phyloP scores from a whole-genome alignment of 305 asterid genomes.

The Striga hermonthica region DNA sequence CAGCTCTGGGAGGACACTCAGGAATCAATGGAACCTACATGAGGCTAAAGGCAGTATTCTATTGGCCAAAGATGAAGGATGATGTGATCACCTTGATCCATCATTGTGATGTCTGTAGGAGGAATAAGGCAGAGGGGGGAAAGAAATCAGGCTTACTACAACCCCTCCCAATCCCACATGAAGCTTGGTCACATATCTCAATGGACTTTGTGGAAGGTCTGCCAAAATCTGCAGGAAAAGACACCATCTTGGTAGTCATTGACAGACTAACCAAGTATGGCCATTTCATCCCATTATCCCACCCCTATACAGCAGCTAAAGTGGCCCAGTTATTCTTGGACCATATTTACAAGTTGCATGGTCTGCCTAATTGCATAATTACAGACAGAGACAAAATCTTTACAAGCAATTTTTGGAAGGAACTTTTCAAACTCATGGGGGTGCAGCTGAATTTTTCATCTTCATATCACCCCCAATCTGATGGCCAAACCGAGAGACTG shows the following conservation, averaged over 20 bases:
- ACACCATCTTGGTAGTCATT: no score
- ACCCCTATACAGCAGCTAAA: no score
- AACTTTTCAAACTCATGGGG: background rate
- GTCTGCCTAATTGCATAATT: background rate
- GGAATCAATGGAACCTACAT: no score
- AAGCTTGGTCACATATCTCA: background rate
- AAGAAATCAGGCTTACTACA: background rate
- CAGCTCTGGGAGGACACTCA: background rate
- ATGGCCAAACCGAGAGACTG: no score
- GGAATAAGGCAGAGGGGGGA: background rate
- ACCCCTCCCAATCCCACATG: background rate
- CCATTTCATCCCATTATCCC: no score
- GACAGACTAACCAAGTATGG: no score
- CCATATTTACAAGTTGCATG: no score
- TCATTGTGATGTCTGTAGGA: background rate
- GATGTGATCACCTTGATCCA: background rate
- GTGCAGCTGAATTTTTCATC: background rate
- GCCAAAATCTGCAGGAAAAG: no score
- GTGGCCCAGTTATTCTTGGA: no score
- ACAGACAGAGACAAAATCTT: background rate
- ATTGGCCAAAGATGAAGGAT: background rate
- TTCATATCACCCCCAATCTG: no score
- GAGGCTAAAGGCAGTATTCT: background rate
- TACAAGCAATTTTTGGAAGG: no score
- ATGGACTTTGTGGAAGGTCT: background rate